Percentiles rank a stretch among this genome's conserved stretches.
Evolutionary conservation across 768 basidiomycete species (phyloP).

Genomic region (Glaciozyma martinii): DNA sequence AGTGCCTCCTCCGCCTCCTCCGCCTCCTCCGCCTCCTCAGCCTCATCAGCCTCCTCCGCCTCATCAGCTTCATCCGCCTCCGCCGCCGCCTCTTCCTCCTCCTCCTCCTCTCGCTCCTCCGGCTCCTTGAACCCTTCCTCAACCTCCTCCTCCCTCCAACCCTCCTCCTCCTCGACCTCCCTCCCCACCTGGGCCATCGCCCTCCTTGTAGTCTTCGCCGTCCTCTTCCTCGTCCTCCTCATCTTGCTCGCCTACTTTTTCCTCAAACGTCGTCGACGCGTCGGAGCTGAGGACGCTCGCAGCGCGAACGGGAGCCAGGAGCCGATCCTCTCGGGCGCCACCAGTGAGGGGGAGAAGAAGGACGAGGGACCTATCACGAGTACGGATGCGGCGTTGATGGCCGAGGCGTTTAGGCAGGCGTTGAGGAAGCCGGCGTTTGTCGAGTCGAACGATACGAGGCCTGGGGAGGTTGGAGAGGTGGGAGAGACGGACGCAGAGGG

Average conservation of each 20-base stretch:
- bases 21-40: constrained; percentile 4
- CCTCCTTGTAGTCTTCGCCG: constrained; percentile 74
- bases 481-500: no score
- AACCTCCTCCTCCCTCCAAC: constrained; percentile 6
- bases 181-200: constrained; percentile 56
- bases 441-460: no score
- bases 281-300: background rate
- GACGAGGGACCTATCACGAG: constrained; percentile 49
- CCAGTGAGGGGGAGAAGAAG: background rate
- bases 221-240: constrained; percentile 65
- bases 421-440: constrained; percentile 44
- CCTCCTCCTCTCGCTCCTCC: background rate
- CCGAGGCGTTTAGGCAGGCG: constrained; percentile 80
- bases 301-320: constrained; percentile 58
- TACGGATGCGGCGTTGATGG: constrained; percentile 85
- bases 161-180: background rate
- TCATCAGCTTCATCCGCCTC: background rate
- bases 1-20: constrained; percentile 4
- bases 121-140: background rate
- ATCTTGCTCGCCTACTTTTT: constrained; percentile 64
- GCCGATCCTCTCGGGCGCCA: constrained; percentile 58
- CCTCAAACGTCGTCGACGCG: constrained; percentile 52
- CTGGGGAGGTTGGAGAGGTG: no score
- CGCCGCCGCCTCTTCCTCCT: background rate
- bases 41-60: background rate